phyloP scores from a whole-genome alignment of 192 early-diverging fungal genomes.

The Rhizophagus sp. region DNA sequence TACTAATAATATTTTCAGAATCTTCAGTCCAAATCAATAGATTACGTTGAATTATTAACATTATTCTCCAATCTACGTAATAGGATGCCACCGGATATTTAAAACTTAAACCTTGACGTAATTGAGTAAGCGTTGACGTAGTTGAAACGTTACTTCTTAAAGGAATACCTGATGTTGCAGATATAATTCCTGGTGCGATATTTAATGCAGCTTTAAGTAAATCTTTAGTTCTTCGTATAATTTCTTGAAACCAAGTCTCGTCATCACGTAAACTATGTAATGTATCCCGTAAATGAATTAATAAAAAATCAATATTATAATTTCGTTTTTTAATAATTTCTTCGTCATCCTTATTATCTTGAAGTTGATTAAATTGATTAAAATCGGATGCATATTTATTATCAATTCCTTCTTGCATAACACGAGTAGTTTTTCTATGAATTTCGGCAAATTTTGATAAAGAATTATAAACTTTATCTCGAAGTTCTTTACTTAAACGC shows the following conservation, averaged over 20 bases:
- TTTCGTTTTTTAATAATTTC: background rate
- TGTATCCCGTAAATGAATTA: conserved; percentile 16
- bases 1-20: too few species aligned
- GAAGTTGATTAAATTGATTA: background rate
- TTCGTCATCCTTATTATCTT: background rate
- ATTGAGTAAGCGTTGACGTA: too few species aligned
- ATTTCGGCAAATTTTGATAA: background rate
- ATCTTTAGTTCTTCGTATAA: background rate
- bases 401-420: background rate
- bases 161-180: too few species aligned
- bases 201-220: background rate
- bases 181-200: background rate
- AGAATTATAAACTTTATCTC: background rate
- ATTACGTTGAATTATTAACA: too few species aligned
- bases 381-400: too few species aligned
- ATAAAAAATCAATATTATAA: conserved; percentile 26
- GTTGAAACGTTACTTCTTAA: too few species aligned
- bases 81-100: too few species aligned
- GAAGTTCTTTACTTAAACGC: background rate
- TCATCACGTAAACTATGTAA: conserved; percentile 7
- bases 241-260: conserved; percentile 1
- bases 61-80: too few species aligned
- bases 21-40: too few species aligned
- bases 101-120: too few species aligned
- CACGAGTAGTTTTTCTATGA: background rate